These are phyloP conservation scores for Saccharata proteae DNA, from an alignment of 2,329 filamentous ascomycete genomes.

Conservation along the genomic window DNA sequence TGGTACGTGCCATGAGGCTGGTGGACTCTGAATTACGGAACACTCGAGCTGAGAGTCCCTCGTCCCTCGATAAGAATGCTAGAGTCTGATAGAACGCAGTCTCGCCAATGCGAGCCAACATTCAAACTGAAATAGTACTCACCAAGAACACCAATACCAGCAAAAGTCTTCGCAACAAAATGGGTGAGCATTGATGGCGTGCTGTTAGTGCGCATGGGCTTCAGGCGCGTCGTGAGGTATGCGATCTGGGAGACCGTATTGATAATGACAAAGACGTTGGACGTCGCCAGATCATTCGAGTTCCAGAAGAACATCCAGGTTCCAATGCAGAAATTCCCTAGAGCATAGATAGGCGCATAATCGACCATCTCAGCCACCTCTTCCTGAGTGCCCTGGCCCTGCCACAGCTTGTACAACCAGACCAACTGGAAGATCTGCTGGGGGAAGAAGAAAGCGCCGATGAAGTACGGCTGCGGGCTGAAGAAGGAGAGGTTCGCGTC, in stretches of 20 bases:
- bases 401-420: slow-evolving; percentile 46
- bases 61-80: no score
- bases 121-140: no score
- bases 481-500: slow-evolving; percentile 47
- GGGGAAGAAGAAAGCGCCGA: slow-evolving; percentile 49
- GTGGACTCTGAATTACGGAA: no score
- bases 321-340: slow-evolving; percentile 49
- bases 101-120: no score
- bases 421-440: slow-evolving; percentile 47
- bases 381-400: slow-evolving; percentile 30
- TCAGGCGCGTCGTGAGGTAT: slow-evolving; percentile 39
- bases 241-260: slow-evolving; percentile 44
- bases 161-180: slow-evolving; percentile 46
- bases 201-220: slow-evolving; percentile 37
- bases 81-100: no score
- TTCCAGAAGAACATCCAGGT: slow-evolving; percentile 55
- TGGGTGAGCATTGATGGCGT: slow-evolving; percentile 45
- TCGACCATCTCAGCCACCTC: slow-evolving; percentile 40
- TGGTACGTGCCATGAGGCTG: no score
- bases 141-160: slow-evolving; percentile 47
- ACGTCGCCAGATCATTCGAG: slow-evolving; percentile 34
- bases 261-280: slow-evolving; percentile 44
- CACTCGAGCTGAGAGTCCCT: no score
- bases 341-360: slow-evolving; percentile 42
- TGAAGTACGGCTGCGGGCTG: slow-evolving; percentile 46